Percentiles rank a stretch among this genome's conserved stretches.
phyloP scores from a whole-genome alignment of 2,329 filamentous ascomycete genomes.

The Colletotrichum euphorbiae region DNA sequence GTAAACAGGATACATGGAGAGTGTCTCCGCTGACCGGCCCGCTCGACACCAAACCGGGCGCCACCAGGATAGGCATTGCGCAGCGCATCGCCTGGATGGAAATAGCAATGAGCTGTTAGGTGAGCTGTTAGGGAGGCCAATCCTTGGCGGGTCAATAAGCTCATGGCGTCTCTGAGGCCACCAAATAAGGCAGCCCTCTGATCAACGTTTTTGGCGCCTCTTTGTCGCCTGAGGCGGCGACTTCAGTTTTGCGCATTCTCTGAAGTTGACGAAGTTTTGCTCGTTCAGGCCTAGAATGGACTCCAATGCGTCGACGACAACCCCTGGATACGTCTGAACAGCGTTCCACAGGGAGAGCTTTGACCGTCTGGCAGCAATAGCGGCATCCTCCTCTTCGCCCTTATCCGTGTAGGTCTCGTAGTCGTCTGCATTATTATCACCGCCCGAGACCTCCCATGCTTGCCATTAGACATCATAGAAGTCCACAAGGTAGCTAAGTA shows the following conservation, averaged over 20 bases:
- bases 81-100: too few relatives aligned
- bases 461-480: background rate
- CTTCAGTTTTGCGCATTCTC: background rate
- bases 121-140: too few relatives aligned
- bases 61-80: too few relatives aligned
- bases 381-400: background rate
- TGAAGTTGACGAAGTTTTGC: slow-evolving; percentile 4
- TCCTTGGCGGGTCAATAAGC: too few relatives aligned
- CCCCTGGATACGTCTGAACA: background rate
- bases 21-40: too few relatives aligned
- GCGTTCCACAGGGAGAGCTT: background rate
- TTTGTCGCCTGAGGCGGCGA: background rate
- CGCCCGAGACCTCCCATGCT: background rate
- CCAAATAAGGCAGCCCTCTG: too few relatives aligned
- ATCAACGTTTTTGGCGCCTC: background rate
- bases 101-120: too few relatives aligned
- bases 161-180: too few relatives aligned
- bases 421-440: background rate
- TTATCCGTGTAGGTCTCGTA: background rate
- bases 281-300: background rate
- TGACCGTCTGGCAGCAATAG: background rate
- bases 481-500: background rate
- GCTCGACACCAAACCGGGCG: too few relatives aligned
- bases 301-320: background rate
- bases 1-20: too few relatives aligned